These are phyloP conservation scores for Salix udensis DNA, from an alignment of 345 rosid species.

Conservation along the genomic window DNA sequence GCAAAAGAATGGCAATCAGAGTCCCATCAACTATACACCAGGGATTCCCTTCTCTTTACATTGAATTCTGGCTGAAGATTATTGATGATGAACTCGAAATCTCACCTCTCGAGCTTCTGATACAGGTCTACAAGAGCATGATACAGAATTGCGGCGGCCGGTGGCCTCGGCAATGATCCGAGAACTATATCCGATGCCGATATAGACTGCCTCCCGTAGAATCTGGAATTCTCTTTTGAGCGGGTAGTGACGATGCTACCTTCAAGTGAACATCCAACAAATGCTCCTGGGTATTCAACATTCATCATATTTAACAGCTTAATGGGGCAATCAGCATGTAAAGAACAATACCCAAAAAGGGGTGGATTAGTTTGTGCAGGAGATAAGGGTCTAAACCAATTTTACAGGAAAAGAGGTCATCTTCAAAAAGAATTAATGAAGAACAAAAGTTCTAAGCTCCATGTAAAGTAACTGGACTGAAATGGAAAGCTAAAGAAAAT, in stretches of 20 bases:
- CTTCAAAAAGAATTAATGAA: background rate
- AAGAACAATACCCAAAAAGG: background rate
- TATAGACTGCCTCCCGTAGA: slow-evolving; percentile 83
- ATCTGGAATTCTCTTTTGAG: slow-evolving; percentile 61
- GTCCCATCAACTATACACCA: background rate
- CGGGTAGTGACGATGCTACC: slow-evolving; percentile 81
- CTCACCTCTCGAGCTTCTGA: slow-evolving; percentile 52
- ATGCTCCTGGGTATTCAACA: slow-evolving; percentile 58
- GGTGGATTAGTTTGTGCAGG: background rate
- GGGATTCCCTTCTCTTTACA: background rate
- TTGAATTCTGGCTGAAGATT: background rate
- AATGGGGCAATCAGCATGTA: background rate
- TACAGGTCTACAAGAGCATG: slow-evolving; percentile 67
- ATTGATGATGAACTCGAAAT: slow-evolving; percentile 1
- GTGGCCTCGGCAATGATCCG: slow-evolving; percentile 74
- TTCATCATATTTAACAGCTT: background rate
- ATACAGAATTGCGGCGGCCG: slow-evolving; percentile 81
- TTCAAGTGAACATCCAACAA: slow-evolving; percentile 88
- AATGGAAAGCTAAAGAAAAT: background rate
- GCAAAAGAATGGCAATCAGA: background rate
- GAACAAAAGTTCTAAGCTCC: background rate
- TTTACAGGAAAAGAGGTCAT: background rate
- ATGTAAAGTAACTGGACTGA: background rate
- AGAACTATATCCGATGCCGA: slow-evolving; percentile 70
- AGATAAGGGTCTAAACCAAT: background rate